Evolutionary conservation across 1,139 yeast species (phyloP), one percentile per base, ranked within the genome.

Genomic region (Scheffersomyces illinoinensis): DNA sequence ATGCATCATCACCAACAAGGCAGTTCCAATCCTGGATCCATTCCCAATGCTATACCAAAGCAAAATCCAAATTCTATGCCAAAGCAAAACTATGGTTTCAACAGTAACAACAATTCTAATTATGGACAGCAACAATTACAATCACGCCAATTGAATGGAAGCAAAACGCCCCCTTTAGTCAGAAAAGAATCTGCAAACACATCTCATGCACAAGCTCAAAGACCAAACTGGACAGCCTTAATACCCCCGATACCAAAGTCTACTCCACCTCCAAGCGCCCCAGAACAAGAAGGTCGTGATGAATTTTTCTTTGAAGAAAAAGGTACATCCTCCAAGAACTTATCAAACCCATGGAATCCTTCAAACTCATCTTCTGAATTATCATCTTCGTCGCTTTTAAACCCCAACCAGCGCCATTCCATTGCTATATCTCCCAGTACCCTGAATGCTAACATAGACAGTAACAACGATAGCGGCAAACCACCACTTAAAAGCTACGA

Each of bases 201-300:
- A 33, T 23, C 46, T 14, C 58, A 39, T 5, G 51, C 17, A 47
- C 26, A n/a, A n/a, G 21, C 46, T 14, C 55, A 18, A 17, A 55
- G 49, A 10, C 57, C 67, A 12, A 65, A 68, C 50, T 72, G 76
- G 76, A 66, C 71, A 12, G 60, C 68, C 18, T 63, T 72, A 54
- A 72, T 72, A n/a, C 75, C 75, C 14, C 76, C 76, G 20, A 62
- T 71, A 64, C 75, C 76, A 10, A 62, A 61, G 54, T 66, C 61
- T 53, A 62, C 59, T 55, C 58, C 59, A 3, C 54, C 61, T 50
- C 56, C 59, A 21, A 39, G 39, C n/a, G 39, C 47, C 6, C 14
- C 18, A 26, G 39, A 47, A 19, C 49, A 43, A 24, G 49, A 21
- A 18, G 24, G 51, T 19, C 51, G 24, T 24, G 24, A 48, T n/a